These are phyloP conservation scores for Papiliotrema laurentii DNA, from an alignment of 1,284 basidiomycete species.

Conservation along the genomic window DNA sequence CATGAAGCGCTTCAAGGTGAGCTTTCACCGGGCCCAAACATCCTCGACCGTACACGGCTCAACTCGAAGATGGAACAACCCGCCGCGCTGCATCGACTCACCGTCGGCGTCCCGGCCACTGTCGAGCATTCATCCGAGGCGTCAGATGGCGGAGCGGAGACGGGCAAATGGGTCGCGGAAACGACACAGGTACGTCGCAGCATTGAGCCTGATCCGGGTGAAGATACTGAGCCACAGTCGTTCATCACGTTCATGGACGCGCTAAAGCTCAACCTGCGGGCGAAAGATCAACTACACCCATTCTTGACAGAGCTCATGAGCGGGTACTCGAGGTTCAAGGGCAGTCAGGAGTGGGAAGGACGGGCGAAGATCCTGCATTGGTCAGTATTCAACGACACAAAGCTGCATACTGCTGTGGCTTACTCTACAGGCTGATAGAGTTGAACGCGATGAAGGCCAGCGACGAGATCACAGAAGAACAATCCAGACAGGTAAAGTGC, in stretches of 20 bases:
- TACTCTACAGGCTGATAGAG: conserved; percentile 72
- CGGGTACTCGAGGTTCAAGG: conserved; percentile 86
- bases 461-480: conserved; percentile 93
- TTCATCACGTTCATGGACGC: conserved; percentile 99
- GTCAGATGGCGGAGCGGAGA: conserved; percentile 66
- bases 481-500: conserved; percentile 75
- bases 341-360: conserved; percentile 89
- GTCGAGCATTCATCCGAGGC: conserved; percentile 80
- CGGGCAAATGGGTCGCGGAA: conserved; percentile 96
- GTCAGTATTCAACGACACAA: conserved; percentile 52
- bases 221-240: conserved; percentile 54
- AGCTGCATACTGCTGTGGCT: not conserved
- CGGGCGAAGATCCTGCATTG: conserved; percentile 88
- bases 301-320: conserved; percentile 91
- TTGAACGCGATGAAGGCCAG: conserved; percentile 96
- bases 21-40: conserved; percentile 28
- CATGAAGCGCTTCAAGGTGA: conserved; percentile 81
- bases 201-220: not conserved
- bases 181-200: conserved; percentile 73
- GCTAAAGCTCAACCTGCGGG: conserved; percentile 81
- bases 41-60: not conserved
- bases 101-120: conserved; percentile 92
- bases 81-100: conserved; percentile 82
- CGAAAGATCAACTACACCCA: conserved; percentile 95
- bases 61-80: conserved; percentile 82